Base-by-base conservation (phyloP, 768 basidiomycete species). In the Daedalea quercina region DNA sequence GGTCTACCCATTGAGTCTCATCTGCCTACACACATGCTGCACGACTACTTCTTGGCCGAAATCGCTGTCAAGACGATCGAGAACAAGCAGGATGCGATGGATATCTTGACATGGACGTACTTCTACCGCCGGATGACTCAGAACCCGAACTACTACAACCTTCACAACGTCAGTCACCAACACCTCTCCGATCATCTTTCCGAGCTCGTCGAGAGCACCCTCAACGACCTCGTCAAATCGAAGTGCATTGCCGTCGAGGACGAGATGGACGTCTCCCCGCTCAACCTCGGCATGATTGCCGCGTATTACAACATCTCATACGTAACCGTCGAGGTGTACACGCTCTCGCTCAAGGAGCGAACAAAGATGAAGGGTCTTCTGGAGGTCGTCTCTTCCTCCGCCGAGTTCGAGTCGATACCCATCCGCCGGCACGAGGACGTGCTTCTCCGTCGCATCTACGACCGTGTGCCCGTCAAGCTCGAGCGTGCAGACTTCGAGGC, bases 41-140 rank as follows among this genome's bases (percentile, higher is more conserved):
- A 97, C 62, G 96, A 98, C 65, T 96, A 96, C 68, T 97, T 98
- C 82, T 78, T 97, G 47, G 93, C 95, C 0, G 96, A 98, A 69
- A 96, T 98, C 57, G 94, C 94, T 9, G 94, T 97, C 40, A 95
- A 94, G 73, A 98, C 94, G 12, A 97, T 98, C 53, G 94, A 98
- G 72, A 98, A 97, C 70, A 99, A 99, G 74, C 95, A 99, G 69
- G 92, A 96, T 66, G 90, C 90, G 0, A 89, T 93, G 87, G 95
- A 99, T 69, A 96, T 96, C 65, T 74, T 96, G 62, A 99, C 96
- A 0, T 99, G 96, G 96, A 94, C 94, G 11, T 96, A 89, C 75
- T 92, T 97, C 76, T 98, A 98, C 69, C 83, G 95, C 43, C 82
- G 96, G 13, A 90, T 98, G 85, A 94, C 93, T 0, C 93, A 97